Conservation (phyloP, 2,329 filamentous ascomycete genomes). For the Sordariomycetes sp. region DNA sequence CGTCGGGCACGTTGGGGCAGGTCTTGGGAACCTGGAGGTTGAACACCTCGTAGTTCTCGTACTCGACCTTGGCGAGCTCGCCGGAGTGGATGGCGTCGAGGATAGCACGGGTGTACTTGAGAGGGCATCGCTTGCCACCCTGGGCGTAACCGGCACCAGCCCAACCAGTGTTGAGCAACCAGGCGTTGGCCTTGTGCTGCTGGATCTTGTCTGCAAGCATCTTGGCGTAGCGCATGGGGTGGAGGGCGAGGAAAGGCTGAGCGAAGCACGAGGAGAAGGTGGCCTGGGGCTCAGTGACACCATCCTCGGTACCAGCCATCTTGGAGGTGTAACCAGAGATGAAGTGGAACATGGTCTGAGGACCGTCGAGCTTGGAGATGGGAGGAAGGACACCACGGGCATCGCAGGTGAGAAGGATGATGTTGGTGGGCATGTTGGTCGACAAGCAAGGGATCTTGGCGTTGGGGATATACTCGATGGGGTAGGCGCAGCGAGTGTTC, state of each 20-base stretch:
- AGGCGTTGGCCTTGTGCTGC: constrained; percentile 89
- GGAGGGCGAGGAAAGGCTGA: constrained; percentile 95
- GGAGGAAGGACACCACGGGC: constrained; percentile 94
- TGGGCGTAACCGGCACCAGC: constrained; percentile 85
- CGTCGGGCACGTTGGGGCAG: constrained; percentile 79
- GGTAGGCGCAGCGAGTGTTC: constrained; percentile 97
- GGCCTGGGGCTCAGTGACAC: constrained; percentile 91
- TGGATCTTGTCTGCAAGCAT: constrained; percentile 99
- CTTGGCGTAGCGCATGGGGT: constrained; percentile 97
- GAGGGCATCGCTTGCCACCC: constrained; percentile 90
- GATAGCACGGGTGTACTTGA: constrained; percentile 98
- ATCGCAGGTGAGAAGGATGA: constrained; percentile 96
- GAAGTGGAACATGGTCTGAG: constrained; percentile 99
- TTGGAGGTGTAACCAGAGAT: constrained; percentile 99
- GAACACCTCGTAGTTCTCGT: constrained; percentile 93
- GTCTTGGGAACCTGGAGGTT: constrained; percentile 92
- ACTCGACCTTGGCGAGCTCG: constrained; percentile 86
- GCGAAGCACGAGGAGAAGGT: constrained; percentile 99
- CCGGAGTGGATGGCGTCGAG: constrained; percentile 97
- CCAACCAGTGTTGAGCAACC: constrained; percentile 98
- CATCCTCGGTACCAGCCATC: constrained; percentile 98
- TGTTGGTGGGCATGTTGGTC: constrained; percentile 84
- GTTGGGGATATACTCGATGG: constrained; percentile 98
- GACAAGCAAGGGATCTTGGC: constrained; percentile 97
- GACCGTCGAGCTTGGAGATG: constrained; percentile 89